Evolutionary conservation across 345 rosid genomes (phyloP), one percentile per base, ranked within the genome.

Genomic region (Populus deltoides): DNA sequence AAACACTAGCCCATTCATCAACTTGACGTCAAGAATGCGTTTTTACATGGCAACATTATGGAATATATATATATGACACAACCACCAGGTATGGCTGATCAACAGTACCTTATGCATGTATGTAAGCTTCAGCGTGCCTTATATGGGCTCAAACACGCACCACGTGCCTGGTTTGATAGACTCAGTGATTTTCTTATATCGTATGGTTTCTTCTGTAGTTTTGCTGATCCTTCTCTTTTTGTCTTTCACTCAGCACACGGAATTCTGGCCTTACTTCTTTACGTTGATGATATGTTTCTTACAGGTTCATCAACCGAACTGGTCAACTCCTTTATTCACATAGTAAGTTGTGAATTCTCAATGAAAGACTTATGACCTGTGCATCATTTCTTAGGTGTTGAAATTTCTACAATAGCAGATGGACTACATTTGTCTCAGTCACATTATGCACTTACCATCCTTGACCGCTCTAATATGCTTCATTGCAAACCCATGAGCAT

Each of bases 21-120:
- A 57, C 43, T 39, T 0, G 43, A 39, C 10, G 11, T 39, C 0
- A 39, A 39, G 35, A 33, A 33, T 7, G 43, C 43, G 0, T 39
- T 39, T 8, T 8, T 39, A 6, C 2, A 39, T 39, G 43, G 43
- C 2, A 39, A 39, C 2, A 39, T 39, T 2, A 39, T 7, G 9
- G 11, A 39, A 39, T 11, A 39, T 39, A 39, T 39, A 39, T 18
- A 55, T 18, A 55, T 55, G 9, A 2, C 20, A 2, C 62, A 57
- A 57, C 25, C 25, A 5, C 10, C 1, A 20, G 9, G 62, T 57
- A 17, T 57, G n/a, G 0, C 1, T 17, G 62, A 57, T 39, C 62
- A 6, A 6, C 0, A 13, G 6, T 0, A 5, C 0, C 20, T 10
- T 2, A 1, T 8, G 1, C 2, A 57, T 57, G 62, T 57, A 0